Percentiles rank a stretch among this genome's conserved stretches.
phyloP scores from a whole-genome alignment of 805 yeast genomes.

The Candida nemodendra region DNA sequence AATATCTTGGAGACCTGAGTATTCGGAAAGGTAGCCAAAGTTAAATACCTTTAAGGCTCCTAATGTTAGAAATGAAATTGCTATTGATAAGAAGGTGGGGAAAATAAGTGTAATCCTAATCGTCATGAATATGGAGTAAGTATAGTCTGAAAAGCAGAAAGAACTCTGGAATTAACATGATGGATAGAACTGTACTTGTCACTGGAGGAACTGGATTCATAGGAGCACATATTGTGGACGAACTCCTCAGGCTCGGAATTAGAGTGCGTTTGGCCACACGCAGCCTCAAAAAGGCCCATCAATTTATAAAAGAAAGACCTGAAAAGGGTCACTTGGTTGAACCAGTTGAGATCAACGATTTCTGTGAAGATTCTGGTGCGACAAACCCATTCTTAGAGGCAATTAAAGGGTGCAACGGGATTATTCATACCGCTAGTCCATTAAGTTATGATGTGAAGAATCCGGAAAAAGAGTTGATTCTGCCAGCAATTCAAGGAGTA shows the following conservation, averaged over 20 bases:
- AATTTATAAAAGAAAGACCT: constrained; percentile 16
- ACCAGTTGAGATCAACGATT: constrained; percentile 17
- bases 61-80: too few species aligned
- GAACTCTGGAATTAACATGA: too few species aligned
- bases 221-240: constrained; percentile 3
- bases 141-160: too few species aligned
- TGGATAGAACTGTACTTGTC: constrained; percentile 2
- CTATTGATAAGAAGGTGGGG: too few species aligned
- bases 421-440: constrained; percentile 12
- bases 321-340: constrained; percentile 17
- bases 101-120: not conserved
- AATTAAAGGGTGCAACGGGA: constrained; percentile 12
- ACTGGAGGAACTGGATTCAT: constrained; percentile 3
- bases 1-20: too few species aligned
- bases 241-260: constrained; percentile 7
- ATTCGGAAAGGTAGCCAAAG: too few species aligned
- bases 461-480: constrained; percentile 1
- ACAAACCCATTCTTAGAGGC: constrained; percentile 9
- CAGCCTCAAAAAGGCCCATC: constrained; percentile 18
- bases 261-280: constrained; percentile 27
- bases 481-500: constrained; percentile 2
- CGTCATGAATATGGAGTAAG: not conserved
- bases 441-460: constrained; percentile 9
- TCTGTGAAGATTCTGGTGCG: not conserved
- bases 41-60: too few species aligned